phyloP scores from a whole-genome alignment of 768 basidiomycete species.

The Auriscalpium orientale region DNA sequence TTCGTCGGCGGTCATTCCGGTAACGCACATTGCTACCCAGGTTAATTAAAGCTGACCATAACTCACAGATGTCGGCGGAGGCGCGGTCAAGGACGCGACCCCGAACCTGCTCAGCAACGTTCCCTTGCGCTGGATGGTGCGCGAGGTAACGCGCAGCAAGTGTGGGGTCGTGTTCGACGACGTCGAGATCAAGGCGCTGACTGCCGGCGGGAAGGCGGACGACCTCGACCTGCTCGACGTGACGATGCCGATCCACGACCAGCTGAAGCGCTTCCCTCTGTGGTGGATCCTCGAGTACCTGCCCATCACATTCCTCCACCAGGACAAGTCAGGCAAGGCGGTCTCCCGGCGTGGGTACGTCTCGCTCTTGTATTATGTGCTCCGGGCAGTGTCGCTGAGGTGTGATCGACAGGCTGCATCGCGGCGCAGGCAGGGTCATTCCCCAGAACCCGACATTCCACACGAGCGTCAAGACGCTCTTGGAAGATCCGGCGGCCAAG shows the following conservation, averaged over 20 bases:
- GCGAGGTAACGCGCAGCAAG: conserved; percentile 3
- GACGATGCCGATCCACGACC: conserved; percentile 18
- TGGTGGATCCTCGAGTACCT: conserved; percentile 78
- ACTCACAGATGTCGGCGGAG: conserved; percentile 11
- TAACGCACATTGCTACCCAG: background rate
- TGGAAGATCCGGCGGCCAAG: conserved; percentile 35
- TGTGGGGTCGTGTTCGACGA: conserved; percentile 5
- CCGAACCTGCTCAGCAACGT: conserved; percentile 6
- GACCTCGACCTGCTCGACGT: background rate
- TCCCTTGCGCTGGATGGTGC: conserved; percentile 15
- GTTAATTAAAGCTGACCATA: background rate
- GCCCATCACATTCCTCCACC: conserved; percentile 46
- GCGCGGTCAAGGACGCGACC: background rate
- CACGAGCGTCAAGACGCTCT: conserved; percentile 51
- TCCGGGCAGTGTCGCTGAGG: background rate
- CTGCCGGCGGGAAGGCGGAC: background rate
- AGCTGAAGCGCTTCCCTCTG: conserved; percentile 30
- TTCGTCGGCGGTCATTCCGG: conserved; percentile 13
- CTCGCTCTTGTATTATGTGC: conserved; percentile 2
- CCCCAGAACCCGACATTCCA: conserved; percentile 50
- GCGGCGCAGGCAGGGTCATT: conserved; percentile 52
- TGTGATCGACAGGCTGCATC: conserved; percentile 35
- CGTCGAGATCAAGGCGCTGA: background rate
- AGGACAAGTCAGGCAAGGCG: conserved; percentile 50
- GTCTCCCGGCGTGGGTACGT: conserved; percentile 46